phyloP scores from a whole-genome alignment of 176 grass and related monocot species.

The Oryza meridionalis region DNA sequence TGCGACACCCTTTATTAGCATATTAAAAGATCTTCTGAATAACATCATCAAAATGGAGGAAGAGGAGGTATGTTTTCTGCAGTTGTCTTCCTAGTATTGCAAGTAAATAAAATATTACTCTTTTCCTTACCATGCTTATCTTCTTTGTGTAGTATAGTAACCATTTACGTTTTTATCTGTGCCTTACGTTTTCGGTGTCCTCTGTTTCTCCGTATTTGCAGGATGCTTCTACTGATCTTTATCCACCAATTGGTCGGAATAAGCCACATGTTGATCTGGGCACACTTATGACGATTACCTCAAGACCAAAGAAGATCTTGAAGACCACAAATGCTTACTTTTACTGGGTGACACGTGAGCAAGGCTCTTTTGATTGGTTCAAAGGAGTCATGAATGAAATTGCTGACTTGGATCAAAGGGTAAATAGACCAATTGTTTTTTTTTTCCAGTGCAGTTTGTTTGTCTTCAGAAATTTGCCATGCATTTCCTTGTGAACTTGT shows the following conservation, averaged over 20 bases:
- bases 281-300: constrained; percentile 75
- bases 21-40: constrained; percentile 97
- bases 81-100: constrained; percentile 24
- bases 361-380: constrained; percentile 99
- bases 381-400: constrained; percentile 99
- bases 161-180: not conserved
- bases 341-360: constrained; percentile 99
- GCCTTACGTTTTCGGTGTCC: not conserved
- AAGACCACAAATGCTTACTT: constrained; percentile 98
- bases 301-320: constrained; percentile 68
- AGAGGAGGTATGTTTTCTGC: constrained; percentile 63
- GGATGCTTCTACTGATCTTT: constrained; percentile 81
- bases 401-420: constrained; percentile 91
- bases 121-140: not conserved
- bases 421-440: constrained; percentile 34
- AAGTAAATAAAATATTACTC: constrained; percentile 21
- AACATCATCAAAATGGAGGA: constrained; percentile 93
- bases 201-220: constrained; percentile 20
- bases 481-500: constrained; percentile 14
- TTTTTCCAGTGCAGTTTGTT: constrained; percentile 24
- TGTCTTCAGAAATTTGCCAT: constrained; percentile 17
- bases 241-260: constrained; percentile 66
- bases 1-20: constrained; percentile 99
- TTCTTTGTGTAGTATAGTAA: constrained; percentile 6
- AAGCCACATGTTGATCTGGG: constrained; percentile 78